Base-by-base conservation (phyloP, 2,329 filamentous ascomycete genomes). In the Colletotrichum chrysophilum region DNA sequence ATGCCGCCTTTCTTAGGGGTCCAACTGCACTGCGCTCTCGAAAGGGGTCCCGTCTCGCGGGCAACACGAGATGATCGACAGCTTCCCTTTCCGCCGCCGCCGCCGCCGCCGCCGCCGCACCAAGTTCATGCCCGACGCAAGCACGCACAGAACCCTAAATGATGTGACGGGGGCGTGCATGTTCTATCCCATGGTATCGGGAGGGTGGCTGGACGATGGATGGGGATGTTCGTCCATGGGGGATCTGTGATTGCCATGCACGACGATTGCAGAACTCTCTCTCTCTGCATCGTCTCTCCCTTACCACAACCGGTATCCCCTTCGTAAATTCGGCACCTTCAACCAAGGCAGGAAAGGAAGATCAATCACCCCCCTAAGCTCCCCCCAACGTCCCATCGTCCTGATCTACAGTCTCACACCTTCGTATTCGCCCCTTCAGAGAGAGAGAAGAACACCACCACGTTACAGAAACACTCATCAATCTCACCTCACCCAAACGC, bases 61-160 rank as follows among this genome's bases (percentile, higher is more conserved):
- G 52, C 52, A 69, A 69, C 66, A 69, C 66, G 66, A 69, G 66
- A 48, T 69, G 66, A 69, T 69, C 55, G 66, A 61, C 66, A 13
- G 5, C 10, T 21, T 28, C 18, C 61, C 61, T 24, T n/a, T 5
- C 34, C 21, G 52, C n/a, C n/a, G n/a, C n/a, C n/a, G n/a, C 52
- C 52, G 36, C 52, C n/a, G 52, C n/a, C 43, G 43, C 18, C 52
- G 48, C n/a, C 52, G 52, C 52, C n/a, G 14, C 21, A 6, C 52
- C 24, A 34, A 38, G 5, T 7, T 4, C 9, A 26, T 16, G 28
- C 16, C 18, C 16, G 30, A 36, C 21, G 60, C 30, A 18, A 61
- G 30, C 30, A 16, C 16, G 14, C 10, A 18, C 14, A 12, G 26
- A 28, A 60, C 24, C 56, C 28, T 28, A 30, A 18, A 30, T 32